These are phyloP conservation scores for Pestalotiopsis fici DNA, from an alignment of 2,329 filamentous ascomycete genomes.

Conservation along the genomic window DNA sequence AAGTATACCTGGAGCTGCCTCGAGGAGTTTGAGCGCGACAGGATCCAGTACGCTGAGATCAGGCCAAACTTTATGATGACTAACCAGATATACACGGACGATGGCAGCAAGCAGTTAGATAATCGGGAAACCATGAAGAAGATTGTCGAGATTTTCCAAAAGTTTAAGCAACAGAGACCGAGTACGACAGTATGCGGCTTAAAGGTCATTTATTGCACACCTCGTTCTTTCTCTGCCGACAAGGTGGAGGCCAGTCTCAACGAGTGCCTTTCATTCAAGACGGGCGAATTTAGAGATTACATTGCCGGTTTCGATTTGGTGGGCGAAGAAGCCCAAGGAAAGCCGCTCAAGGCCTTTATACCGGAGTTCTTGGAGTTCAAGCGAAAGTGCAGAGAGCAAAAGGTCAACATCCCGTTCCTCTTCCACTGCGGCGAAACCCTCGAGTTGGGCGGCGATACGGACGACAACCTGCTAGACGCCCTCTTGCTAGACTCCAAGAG, in stretches of 20 bases:
- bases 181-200: slow-evolving; percentile 36
- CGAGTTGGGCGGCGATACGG: slow-evolving; percentile 62
- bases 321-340: slow-evolving; percentile 56
- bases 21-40: slow-evolving; percentile 55
- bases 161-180: slow-evolving; percentile 30
- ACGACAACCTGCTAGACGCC: slow-evolving; percentile 71
- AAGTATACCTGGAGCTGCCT: slow-evolving; percentile 57
- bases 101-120: slow-evolving; percentile 44
- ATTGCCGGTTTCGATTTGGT: slow-evolving; percentile 64
- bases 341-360: slow-evolving; percentile 51
- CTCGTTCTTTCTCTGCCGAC: slow-evolving; percentile 50
- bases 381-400: slow-evolving; percentile 40
- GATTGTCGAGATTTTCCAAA: slow-evolving; percentile 47
- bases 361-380: slow-evolving; percentile 50
- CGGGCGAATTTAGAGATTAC: slow-evolving; percentile 44
- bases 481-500: slow-evolving; percentile 66
- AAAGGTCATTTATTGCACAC: slow-evolving; percentile 63
- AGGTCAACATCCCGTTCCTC: slow-evolving; percentile 67
- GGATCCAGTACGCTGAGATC: slow-evolving; percentile 62
- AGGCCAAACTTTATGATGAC: slow-evolving; percentile 59
- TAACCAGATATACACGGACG: slow-evolving; percentile 52
- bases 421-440: slow-evolving; percentile 79
- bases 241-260: slow-evolving; percentile 48
- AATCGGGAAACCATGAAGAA: slow-evolving; percentile 54
- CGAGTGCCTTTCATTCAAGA: slow-evolving; percentile 57